Evolutionary conservation across 345 rosid genomes (phyloP), one percentile per base, ranked within the genome.

Genomic region (Aurinia saxatilis): DNA sequence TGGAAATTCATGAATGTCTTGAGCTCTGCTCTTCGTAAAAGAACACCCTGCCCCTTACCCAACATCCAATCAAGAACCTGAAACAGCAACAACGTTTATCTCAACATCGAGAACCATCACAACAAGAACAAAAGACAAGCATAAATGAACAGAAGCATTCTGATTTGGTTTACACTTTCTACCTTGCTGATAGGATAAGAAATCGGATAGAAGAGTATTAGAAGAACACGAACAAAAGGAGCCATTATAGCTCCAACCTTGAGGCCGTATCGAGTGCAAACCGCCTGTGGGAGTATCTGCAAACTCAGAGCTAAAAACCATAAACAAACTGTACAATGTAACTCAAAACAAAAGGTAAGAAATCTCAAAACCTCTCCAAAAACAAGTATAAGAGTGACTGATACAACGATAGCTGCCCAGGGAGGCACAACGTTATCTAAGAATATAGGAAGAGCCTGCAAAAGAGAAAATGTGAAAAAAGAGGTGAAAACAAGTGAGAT

Each of bases 141-240:
- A 30, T 30, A 2, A 21, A 2, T 2, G 4, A 21, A 3, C 1
- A 5, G 4, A 27, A 27, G 30, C 30, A 2, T 27, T 27, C 30
- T 5, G 30, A 5, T 19, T n/a, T 41, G 30, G 31, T 50, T 25
- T 18, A 63, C 5, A 39, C 10, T 42, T 14, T 25, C 35, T 78
- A 86, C 96, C 93, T 92, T 92, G 71, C 98, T 92, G 64, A 89
- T 87, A 19, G 99, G 99, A 82, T 89, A 93, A 46, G 99, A 76
- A 53, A 93, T 40, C 10, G 96, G 97, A 45, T 68, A 89, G 82
- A 93, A 93, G 2, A 89, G 48, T 14, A 81, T 2, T 50, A 93
- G 85, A 57, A 89, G 95, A 69, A 79, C 62, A 33, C 79, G 90
- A 30, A 89, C 97, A 70, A 93, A 39, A 0, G 99, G 97, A 39